Conservation (phyloP, 2,329 filamentous ascomycete genomes). For the Trichoderma sp. region DNA sequence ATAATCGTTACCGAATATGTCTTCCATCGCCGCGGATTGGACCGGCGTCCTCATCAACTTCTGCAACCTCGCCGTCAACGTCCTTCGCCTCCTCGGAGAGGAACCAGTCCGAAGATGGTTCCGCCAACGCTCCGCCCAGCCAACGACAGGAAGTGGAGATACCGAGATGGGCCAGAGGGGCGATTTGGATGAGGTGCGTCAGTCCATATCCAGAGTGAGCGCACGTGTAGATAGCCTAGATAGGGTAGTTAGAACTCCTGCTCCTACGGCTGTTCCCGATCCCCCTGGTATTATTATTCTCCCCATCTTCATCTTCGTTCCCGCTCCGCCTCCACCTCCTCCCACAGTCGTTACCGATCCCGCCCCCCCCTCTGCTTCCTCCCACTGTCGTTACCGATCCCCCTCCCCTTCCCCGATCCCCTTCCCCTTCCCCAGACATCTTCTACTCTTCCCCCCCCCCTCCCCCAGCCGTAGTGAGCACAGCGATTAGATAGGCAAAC, state of each 20-base stretch:
- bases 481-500: not conserved
- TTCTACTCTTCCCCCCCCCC: not conserved
- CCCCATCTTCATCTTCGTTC: not conserved
- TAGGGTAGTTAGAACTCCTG: too few species aligned
- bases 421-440: not conserved
- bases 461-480: not conserved
- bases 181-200: not conserved
- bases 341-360: not conserved
- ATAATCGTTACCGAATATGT: not conserved
- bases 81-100: not conserved
- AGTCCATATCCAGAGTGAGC: not conserved
- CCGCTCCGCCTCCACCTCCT: not conserved
- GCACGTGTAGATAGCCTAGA: too few species aligned
- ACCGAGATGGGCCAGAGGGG: not conserved
- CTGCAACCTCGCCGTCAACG: not conserved
- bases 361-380: too few species aligned
- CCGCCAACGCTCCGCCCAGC: not conserved
- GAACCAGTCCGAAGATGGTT: not conserved
- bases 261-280: not conserved
- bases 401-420: not conserved
- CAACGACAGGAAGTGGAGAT: not conserved
- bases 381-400: not conserved
- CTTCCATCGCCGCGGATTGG: not conserved
- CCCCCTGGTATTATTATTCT: not conserved
- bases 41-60: not conserved